These are phyloP conservation scores for Nigrograna mackinnonii DNA, from an alignment of 2,329 filamentous ascomycete genomes.

Conservation along the genomic window DNA sequence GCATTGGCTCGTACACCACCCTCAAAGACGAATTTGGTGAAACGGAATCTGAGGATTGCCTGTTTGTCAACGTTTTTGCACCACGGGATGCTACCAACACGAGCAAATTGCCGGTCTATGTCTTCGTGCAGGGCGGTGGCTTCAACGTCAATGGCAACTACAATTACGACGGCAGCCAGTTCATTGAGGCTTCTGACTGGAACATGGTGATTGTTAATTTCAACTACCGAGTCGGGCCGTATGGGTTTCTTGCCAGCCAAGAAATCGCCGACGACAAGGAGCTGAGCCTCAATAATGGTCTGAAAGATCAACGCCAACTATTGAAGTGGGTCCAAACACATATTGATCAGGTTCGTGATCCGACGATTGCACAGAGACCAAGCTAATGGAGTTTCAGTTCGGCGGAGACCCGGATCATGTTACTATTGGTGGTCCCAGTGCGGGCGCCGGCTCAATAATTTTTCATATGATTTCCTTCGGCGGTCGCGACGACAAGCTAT, in stretches of 20 bases:
- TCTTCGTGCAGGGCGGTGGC: slow-evolving; percentile 46
- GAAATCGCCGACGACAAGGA: slow-evolving; percentile 28
- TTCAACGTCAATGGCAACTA: slow-evolving; percentile 40
- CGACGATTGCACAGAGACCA: not conserved
- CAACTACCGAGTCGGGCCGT: slow-evolving; percentile 45
- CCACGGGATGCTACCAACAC: slow-evolving; percentile 35
- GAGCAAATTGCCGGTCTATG: slow-evolving; percentile 40
- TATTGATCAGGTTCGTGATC: slow-evolving; percentile 24
- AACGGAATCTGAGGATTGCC: slow-evolving; percentile 41
- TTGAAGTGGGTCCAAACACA: slow-evolving; percentile 42
- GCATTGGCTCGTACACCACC: slow-evolving; percentile 28
- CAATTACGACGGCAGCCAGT: slow-evolving; percentile 36
- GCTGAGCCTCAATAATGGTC: slow-evolving; percentile 39
- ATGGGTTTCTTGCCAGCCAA: slow-evolving; percentile 41
- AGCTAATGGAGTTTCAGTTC: slow-evolving; percentile 24
- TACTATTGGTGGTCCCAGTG: slow-evolving; percentile 42
- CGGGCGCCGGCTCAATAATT: slow-evolving; percentile 43
- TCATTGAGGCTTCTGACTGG: slow-evolving; percentile 33
- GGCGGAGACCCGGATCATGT: slow-evolving; percentile 45
- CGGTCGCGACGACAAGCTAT: slow-evolving; percentile 40
- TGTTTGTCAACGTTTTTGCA: slow-evolving; percentile 44
- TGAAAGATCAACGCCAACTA: slow-evolving; percentile 41
- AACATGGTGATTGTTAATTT: slow-evolving; percentile 44
- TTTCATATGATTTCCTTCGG: slow-evolving; percentile 41
- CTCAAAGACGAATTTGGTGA: slow-evolving; percentile 29